These are phyloP conservation scores for Ganoderma resinaceum DNA, from an alignment of 1,284 basidiomycete genomes.

Conservation along the genomic window DNA sequence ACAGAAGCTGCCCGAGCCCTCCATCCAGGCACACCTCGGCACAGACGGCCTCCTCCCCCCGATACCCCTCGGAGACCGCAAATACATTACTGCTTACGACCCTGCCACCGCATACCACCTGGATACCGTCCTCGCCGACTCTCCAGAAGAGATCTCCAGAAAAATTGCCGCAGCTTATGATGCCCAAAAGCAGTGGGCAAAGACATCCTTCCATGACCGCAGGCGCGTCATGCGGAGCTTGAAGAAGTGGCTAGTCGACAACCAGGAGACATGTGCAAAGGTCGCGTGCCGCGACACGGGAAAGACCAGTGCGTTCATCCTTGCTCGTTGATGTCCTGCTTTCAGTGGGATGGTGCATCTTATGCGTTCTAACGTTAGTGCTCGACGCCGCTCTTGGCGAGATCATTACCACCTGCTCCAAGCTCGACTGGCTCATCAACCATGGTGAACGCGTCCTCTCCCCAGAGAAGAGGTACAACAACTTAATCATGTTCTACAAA, in stretches of 20 bases:
- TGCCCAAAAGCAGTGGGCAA: constrained; percentile 77
- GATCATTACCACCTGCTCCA: constrained; percentile 88
- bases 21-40: constrained; percentile 66
- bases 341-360: neutral
- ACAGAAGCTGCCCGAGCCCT: constrained; percentile 60
- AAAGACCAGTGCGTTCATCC: constrained; percentile 81
- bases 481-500: constrained; percentile 89
- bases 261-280: constrained; percentile 84
- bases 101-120: constrained; percentile 88
- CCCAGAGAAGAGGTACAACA: constrained; percentile 76
- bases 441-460: constrained; percentile 80
- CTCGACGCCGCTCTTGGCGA: constrained; percentile 92
- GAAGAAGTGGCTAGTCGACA: constrained; percentile 89
- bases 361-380: constrained; percentile 51
- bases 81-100: constrained; percentile 90
- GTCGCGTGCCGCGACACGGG: constrained; percentile 96
- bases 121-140: constrained; percentile 72
- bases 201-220: constrained; percentile 80
- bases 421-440: constrained; percentile 86
- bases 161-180: constrained; percentile 74
- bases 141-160: constrained; percentile 65
- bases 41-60: constrained; percentile 62
- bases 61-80: constrained; percentile 54
- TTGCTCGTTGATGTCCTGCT: neutral
- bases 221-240: constrained; percentile 85